Base-by-base conservation (phyloP, 768 basidiomycete genomes). In the Phylloporus rhodoxanthus region DNA sequence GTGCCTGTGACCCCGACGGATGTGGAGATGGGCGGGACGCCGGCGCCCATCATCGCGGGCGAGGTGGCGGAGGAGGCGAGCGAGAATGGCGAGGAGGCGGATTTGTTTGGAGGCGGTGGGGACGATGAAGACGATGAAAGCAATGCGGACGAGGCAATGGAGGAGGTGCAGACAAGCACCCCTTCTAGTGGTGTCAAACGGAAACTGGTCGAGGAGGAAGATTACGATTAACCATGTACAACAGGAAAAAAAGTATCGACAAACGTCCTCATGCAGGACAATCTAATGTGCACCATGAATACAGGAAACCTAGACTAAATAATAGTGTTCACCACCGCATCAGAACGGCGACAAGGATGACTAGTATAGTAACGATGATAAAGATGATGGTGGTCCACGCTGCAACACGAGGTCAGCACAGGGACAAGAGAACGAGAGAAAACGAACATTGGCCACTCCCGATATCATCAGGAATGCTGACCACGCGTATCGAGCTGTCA, bases 141-240 rank as follows among this genome's bases (percentile, higher is more conserved):
- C 19, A 64, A 54, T 40, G 61, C 50, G 8, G 77, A 77, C 51
- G 89, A 90, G 48, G 82, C 74, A 3, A 89, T 89, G 87, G 87
- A 88, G 55, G 86, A 89, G 53, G 80, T 87, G 4, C 78, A 83
- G 57, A 68, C 68, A 20, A 55, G 73, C 36, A 71, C 69, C 7
- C 72, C 76, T n/a, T 69, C 75, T 10, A 84, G 83, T 51, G 87
- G 85, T 20, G 72, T 81, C 43, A 89, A 87, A 63, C 75, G 89
- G 34, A 89, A 90, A 65, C 68, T 91, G 42, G 83, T 89, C 2
- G 89, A 91, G 62, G 89, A 90, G 58, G 88, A 91, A 54, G 89
- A 91, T 60, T 91, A 91, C 54, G 88, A 91, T 63, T 87, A 70
- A 64, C 40, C 37, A 26, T 11, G 19, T 26, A 36, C 48, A 33